Conservation (phyloP, 2,329 filamentous ascomycete species). For the Penicillium sclerotigenum region DNA sequence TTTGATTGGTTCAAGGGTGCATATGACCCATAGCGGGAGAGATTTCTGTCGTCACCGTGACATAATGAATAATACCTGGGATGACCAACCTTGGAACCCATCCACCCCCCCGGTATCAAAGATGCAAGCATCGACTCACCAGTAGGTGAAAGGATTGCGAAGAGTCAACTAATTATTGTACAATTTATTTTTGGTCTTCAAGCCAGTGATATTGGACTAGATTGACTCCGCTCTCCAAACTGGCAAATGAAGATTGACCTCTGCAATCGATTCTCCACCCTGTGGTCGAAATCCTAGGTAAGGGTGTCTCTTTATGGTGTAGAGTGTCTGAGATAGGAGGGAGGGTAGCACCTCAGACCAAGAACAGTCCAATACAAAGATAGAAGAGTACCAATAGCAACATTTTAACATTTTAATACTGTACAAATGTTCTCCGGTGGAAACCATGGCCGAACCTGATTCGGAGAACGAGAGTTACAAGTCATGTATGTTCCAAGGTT, state of each 20-base stretch:
- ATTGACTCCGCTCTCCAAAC: not conserved
- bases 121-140: conserved; percentile 1
- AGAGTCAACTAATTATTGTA: not conserved
- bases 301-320: not conserved
- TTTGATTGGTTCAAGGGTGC: not conserved
- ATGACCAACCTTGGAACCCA: not conserved
- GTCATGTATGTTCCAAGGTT: not conserved
- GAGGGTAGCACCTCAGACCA: not conserved
- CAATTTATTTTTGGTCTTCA: not conserved
- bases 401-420: no score
- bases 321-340: not conserved
- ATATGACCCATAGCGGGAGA: conserved; percentile 1
- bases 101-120: not conserved
- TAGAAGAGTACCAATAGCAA: not conserved
- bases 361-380: not conserved
- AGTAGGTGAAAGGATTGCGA: not conserved
- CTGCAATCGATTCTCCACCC: not conserved
- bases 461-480: not conserved
- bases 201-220: not conserved
- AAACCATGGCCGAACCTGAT: not conserved
- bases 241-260: not conserved
- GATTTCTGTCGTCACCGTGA: conserved; percentile 12
- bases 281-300: not conserved
- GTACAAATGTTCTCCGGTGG: not conserved
- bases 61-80: conserved; percentile 7